phyloP scores from a whole-genome alignment of 257 asterid genomes.

The Solanum ossicruentum region DNA sequence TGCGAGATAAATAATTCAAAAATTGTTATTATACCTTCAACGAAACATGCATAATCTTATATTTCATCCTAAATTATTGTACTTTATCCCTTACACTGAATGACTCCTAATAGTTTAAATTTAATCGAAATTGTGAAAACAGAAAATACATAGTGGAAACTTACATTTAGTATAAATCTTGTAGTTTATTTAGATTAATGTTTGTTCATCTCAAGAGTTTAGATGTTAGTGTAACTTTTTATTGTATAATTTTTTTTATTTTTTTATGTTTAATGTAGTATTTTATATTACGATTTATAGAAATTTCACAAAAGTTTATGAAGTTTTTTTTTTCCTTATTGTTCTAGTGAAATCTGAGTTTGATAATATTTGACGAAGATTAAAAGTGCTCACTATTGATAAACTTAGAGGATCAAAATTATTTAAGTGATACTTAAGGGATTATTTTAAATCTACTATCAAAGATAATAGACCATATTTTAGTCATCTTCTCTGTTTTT shows the following conservation, averaged over 20 bases:
- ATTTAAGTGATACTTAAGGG: neutral
- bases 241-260: neutral
- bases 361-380: neutral
- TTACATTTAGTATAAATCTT: neutral
- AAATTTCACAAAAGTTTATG: neutral
- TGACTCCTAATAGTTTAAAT: neutral
- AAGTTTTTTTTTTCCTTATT: too few relatives aligned
- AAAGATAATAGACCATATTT: neutral
- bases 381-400: neutral
- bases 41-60: too few relatives aligned
- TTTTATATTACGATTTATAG: neutral
- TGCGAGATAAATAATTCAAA: too few relatives aligned
- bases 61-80: too few relatives aligned
- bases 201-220: neutral
- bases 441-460: neutral
- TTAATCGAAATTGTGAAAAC: neutral
- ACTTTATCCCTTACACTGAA: too few relatives aligned
- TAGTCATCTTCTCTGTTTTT: neutral
- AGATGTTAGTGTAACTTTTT: neutral
- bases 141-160: neutral
- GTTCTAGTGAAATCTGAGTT: neutral
- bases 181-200: neutral
- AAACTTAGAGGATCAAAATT: neutral
- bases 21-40: too few relatives aligned
- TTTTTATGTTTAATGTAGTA: neutral